These are phyloP conservation scores for Ceratorhiza oryzae-sativae DNA, from an alignment of 1,284 basidiomycete genomes.

Conservation along the genomic window DNA sequence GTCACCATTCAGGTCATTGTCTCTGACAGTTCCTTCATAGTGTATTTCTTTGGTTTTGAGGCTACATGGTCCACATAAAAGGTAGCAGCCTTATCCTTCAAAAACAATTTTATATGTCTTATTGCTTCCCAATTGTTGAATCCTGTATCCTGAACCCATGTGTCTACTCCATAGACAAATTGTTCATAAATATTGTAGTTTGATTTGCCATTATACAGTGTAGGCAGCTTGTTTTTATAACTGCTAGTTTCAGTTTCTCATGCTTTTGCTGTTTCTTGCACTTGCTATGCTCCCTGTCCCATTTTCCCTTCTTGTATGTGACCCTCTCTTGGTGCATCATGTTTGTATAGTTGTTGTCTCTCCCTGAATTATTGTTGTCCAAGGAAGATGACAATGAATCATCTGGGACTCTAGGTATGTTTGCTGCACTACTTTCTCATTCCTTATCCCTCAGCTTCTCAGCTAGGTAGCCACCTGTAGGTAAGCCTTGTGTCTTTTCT, in stretches of 20 bases:
- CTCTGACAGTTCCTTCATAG: not conserved
- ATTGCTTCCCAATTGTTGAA: constrained; percentile 16
- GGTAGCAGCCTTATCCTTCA: constrained; percentile 21
- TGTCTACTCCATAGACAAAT: constrained; percentile 26
- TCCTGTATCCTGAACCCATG: constrained; percentile 27
- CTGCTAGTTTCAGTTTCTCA: constrained; percentile 15
- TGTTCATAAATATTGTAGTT: constrained; percentile 29
- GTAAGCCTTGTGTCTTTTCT: not conserved
- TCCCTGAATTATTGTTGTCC: not conserved
- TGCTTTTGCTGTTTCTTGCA: not conserved
- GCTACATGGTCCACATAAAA: constrained; percentile 36
- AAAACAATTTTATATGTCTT: constrained; percentile 11
- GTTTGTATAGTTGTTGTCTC: not conserved
- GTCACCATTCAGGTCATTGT: too few species aligned
- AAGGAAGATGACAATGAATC: not conserved
- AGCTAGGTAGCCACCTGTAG: not conserved
- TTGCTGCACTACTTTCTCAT: not conserved
- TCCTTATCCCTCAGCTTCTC: not conserved
- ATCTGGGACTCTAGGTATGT: not conserved
- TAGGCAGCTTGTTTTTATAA: constrained; percentile 22
- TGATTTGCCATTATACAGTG: constrained; percentile 8
- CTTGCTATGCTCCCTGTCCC: not conserved
- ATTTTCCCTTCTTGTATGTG: constrained; percentile 8
- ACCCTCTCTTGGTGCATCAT: not conserved
- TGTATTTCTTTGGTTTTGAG: not conserved